Evolutionary conservation across 2,329 filamentous ascomycete genomes (phyloP), one percentile per base, ranked within the genome.

Genomic region (Hymenoscyphus repandus): DNA sequence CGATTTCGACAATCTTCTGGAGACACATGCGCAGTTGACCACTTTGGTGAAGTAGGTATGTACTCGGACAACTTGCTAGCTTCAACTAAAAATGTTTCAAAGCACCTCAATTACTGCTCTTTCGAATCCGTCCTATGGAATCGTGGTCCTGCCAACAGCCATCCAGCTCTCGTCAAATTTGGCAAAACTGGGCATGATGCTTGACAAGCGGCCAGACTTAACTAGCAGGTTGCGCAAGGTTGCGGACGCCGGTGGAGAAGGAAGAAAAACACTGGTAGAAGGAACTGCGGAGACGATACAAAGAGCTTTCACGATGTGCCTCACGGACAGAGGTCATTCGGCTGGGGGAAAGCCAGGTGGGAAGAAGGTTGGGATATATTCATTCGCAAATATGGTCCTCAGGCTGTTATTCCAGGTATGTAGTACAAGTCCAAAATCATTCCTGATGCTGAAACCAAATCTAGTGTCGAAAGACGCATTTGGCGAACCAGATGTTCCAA

Each of bases 331-430:
- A 44, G 85, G 81, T 1, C 22, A 27, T 27, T 27, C 22, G 7
- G 22, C 22, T 7, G 22, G 22, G 22, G 82, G 81, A 17, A 80
- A 76, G 53, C 89, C 90, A 0, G 86, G 91, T 61, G 90, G 90
- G 49, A 95, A 91, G 66, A 90, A 92, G 64, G 72, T 86, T 10
- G 91, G 89, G 39, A 90, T 96, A 55, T 96, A 96, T 70, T 83
- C 88, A 52, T 90, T 95, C 70, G 91, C 90, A 53, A 96, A 96
- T 64, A 78, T 96, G 20, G 93, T 90, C 34, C 72, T 96, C 44
- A 92, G 91, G 68, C 80, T 96, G 2, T 77, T 96, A 6, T 95
- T 95, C 64, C 87, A 90, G 59, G 85, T 86, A 73, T 41, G 75
- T 12, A 18, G n/a, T 32, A 15, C 3, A 31, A n/a, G 7, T 3